Evolutionary conservation across 192 early-diverging fungal species (phyloP).

Genomic region (Coemansia sp.): DNA sequence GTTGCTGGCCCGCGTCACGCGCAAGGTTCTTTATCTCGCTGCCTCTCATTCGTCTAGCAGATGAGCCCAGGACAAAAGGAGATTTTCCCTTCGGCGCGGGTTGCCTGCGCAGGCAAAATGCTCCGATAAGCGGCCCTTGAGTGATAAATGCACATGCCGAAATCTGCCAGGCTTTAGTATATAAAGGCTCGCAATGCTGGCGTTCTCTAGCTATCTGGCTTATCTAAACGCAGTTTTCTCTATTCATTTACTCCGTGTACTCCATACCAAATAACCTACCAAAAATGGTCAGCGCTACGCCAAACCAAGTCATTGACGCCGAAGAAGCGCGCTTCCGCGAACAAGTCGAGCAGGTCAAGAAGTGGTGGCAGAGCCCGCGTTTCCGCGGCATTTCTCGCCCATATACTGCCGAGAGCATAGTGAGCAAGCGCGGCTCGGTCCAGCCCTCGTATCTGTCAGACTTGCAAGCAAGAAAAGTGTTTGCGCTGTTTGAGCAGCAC

Average conservation of each 20-base stretch:
- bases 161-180: too few species aligned
- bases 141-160: constrained; percentile 2
- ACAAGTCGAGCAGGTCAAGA: constrained; percentile 80
- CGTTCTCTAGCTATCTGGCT: background rate
- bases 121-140: constrained; percentile 28
- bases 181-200: background rate
- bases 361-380: constrained; percentile 83
- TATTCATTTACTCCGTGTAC: constrained; percentile 1
- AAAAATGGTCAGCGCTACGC: constrained; percentile 28
- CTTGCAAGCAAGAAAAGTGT: constrained; percentile 90
- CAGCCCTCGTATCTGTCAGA: constrained; percentile 75
- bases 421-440: constrained; percentile 85
- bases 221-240: background rate
- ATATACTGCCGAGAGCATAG: constrained; percentile 82
- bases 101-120: constrained; percentile 9
- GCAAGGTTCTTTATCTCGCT: background rate
- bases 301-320: constrained; percentile 32
- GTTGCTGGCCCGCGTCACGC: constrained; percentile 7
- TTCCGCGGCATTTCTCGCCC: constrained; percentile 83
- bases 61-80: constrained; percentile 7
- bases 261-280: background rate
- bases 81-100: constrained; percentile 1
- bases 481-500: constrained; percentile 76
- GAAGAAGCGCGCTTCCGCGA: constrained; percentile 77
- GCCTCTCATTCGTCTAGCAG: background rate